These are phyloP conservation scores for Acacia concinna DNA, from an alignment of 331 rosid genomes.

Conservation along the genomic window DNA sequence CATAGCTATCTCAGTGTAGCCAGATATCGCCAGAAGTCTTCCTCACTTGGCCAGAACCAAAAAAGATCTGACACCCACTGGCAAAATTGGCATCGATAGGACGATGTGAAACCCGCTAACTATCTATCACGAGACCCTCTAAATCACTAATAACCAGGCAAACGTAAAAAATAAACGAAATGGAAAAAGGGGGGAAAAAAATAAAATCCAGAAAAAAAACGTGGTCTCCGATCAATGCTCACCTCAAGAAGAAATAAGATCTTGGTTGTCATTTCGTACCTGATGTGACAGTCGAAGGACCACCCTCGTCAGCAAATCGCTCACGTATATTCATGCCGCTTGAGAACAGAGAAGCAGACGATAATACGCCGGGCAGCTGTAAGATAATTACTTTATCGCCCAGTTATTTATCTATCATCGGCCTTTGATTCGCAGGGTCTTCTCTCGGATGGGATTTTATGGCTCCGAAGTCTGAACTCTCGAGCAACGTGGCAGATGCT, in stretches of 20 bases:
- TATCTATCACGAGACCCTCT: not conserved
- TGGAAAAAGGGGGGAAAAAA: not conserved
- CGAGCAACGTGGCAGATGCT: not conserved
- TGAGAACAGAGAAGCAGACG: not conserved
- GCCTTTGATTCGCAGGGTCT: not conserved
- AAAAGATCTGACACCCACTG: slow-evolving; percentile 5
- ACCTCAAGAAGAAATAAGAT: not conserved
- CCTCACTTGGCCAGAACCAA: not conserved
- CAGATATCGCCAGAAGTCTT: slow-evolving; percentile 16
- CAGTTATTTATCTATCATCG: not conserved
- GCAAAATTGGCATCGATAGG: not conserved
- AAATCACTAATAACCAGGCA: not conserved
- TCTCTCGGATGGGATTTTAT: not conserved
- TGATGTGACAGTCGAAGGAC: not conserved
- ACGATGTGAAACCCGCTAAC: not conserved
- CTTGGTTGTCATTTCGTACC: not conserved
- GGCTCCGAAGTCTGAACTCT: not conserved
- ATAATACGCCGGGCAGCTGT: not conserved
- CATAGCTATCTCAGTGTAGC: not conserved
- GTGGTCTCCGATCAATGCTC: not conserved
- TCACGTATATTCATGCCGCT: not conserved
- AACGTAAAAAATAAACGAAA: not conserved
- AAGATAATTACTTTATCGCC: not conserved
- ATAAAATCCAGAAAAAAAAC: not conserved
- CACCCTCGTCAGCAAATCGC: slow-evolving; percentile 14